Base-by-base conservation (phyloP, 768 basidiomycete species). In the Mycena vitilis region DNA sequence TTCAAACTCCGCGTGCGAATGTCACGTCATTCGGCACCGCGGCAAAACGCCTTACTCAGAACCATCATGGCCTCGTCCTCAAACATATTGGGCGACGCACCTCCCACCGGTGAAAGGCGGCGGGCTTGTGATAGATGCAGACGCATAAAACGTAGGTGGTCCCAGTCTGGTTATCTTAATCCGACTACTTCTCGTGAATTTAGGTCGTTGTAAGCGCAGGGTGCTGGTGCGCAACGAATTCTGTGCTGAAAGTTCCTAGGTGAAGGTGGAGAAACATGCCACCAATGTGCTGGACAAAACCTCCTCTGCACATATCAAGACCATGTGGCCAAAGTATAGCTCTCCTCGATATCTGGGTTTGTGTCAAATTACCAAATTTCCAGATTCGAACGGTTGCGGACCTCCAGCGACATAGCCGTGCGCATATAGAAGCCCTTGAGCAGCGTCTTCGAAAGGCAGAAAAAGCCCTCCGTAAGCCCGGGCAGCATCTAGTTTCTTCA, bases 191-290 rank as follows among this genome's bases (percentile, higher is more conserved):
- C 25, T 10, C 11, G 23, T 16, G 5, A 5, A 30, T 4, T 40
- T 34, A 65, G 63, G 63, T 22, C 63, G 63, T 2, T 65, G 63
- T 57, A 22, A 25, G 63, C 40, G 34, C 5, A 18, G 34, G 8
- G 9, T 18, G 15, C 20, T 6, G 30, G 3, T 5, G 30, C 30
- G 30, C 30, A 30, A 30, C 9, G 16, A 36, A n/a, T 37, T 38
- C 10, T n/a, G 5, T 37, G 22, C 25, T 20, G 30, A 20, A 18
- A 42, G 5, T 62, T 20, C 6, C 3, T 45, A 62, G 60, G 60
- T 34, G 38, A 62, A 4, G 49, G 60, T 16, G 49, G 16, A 15
- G 22, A 52, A 20, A 20, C 40, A 18, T 62, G 60, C 40, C 23
- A 12, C n/a, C 51, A 42, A 34, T 62, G 60, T 34, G 25, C n/a